phyloP scores from a whole-genome alignment of 1,139 yeast genomes.

The Geotrichum aggregatum region DNA sequence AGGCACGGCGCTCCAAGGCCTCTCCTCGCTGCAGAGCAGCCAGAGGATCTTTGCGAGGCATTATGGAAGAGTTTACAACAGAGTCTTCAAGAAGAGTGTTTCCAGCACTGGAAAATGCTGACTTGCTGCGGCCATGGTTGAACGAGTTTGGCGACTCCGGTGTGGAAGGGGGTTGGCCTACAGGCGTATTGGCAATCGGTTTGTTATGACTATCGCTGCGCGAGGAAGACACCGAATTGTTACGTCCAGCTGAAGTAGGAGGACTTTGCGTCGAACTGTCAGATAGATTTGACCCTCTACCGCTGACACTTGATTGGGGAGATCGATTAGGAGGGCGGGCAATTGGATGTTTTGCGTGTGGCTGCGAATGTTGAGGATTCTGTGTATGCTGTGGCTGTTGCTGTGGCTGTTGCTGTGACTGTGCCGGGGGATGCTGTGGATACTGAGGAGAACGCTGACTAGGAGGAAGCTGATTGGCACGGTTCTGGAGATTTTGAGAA shows the following conservation, averaged over 20 bases:
- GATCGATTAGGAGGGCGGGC: conserved; percentile 11
- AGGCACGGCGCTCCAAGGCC: conserved; percentile 83
- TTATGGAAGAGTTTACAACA: not conserved
- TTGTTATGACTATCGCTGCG: not conserved
- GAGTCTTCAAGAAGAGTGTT: not conserved
- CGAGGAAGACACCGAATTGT: conserved; percentile 2
- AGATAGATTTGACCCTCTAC: conserved; percentile 3
- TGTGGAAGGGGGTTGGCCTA: not conserved
- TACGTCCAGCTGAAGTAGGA: conserved; percentile 4
- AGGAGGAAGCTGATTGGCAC: not conserved
- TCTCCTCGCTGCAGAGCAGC: conserved; percentile 75
- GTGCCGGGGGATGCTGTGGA: not conserved
- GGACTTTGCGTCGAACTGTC: not conserved
- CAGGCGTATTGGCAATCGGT: not conserved
- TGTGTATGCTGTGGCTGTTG: not conserved
- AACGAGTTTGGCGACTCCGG: not conserved
- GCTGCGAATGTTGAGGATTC: not conserved
- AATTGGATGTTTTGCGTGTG: not conserved
- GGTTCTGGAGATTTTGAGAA: not conserved
- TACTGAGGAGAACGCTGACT: not conserved
- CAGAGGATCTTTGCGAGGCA: conserved; percentile 49
- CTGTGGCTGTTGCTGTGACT: not conserved
- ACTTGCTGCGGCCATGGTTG: conserved; percentile 5
- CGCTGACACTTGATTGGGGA: conserved; percentile 7
- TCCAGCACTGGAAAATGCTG: not conserved